These are phyloP conservation scores for Saccharomycopsis microspora DNA, from an alignment of 805 yeast species.

Conservation along the genomic window DNA sequence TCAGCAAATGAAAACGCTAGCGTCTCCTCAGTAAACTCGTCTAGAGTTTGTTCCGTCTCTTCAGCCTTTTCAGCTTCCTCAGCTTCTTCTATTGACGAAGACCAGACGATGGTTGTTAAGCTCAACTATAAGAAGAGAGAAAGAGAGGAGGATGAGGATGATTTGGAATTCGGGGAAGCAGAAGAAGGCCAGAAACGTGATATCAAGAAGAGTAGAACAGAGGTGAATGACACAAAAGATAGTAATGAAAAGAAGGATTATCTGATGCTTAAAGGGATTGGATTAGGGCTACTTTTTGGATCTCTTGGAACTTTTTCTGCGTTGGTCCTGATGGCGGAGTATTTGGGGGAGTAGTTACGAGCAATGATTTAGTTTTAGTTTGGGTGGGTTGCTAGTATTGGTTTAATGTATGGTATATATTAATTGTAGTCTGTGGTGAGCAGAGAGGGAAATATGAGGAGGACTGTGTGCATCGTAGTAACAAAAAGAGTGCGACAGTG, in stretches of 20 bases:
- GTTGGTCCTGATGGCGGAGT: conserved; percentile 4
- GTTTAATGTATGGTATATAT: too few relatives aligned
- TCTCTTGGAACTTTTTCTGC: conserved; percentile 11
- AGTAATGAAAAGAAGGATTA: conserved; percentile 2
- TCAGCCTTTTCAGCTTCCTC: not conserved
- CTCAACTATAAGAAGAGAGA: conserved; percentile 4
- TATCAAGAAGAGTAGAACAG: conserved; percentile 2
- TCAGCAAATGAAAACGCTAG: not conserved
- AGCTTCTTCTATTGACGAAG: not conserved
- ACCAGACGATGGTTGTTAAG: not conserved
- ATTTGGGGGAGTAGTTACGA: not conserved
- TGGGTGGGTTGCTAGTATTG: too few relatives aligned
- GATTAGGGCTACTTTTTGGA: conserved; percentile 11
- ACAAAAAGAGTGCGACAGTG: too few relatives aligned
- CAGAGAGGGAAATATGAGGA: too few relatives aligned
- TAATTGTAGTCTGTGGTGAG: too few relatives aligned
- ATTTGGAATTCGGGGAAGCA: not conserved
- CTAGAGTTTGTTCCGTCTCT: not conserved
- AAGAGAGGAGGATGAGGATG: not conserved
- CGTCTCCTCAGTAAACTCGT: not conserved
- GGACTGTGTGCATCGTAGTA: too few relatives aligned
- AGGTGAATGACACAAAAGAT: not conserved
- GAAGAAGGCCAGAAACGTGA: too few relatives aligned
- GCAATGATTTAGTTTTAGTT: too few relatives aligned
- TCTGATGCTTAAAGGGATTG: conserved; percentile 3